Base-by-base conservation (phyloP, 2,329 filamentous ascomycete genomes). In the Pseudogymnoascus sp. region DNA sequence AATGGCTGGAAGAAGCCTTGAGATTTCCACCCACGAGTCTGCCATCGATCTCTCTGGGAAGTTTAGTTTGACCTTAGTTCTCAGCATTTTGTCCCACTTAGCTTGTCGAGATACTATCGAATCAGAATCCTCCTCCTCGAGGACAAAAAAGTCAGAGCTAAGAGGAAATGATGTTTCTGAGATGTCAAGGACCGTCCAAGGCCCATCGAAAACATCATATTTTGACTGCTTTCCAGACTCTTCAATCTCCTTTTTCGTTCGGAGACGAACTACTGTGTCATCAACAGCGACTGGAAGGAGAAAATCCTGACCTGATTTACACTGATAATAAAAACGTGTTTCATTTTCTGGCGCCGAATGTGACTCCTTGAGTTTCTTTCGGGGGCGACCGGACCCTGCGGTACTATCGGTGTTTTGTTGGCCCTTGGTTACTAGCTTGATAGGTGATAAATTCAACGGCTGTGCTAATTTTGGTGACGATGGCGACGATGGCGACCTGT, bases 171-270 rank as follows among this genome's bases (percentile, higher is more conserved):
- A 33, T n/a, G 56, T 37, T 7, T 61, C 23, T 21, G 33, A 53
- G n/a, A 61, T 60, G 8, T 5, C 37, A 35, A 63, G 14, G n/a
- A 63, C 56, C 8, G 14, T 8, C 62, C 62, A 63, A 10, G 62
- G 62, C 6, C 59, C 62, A 18, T 63, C 59, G 18, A 63, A 63
- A 14, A 62, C 4, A 62, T 63, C 62, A 5, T 25, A 61, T 35
- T 63, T 40, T 10, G 60, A 59, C 11, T 21, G n/a, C 12, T 60
- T 60, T 40, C 59, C 59, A 16, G 33, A 60, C n/a, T 61, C 35
- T 16, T 40, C 35, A 18, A 62, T 63, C 37, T 62, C 40, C 3
- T 21, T 38, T 21, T 53, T 44, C 8, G 35, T 23, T 28, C 42
- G 42, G 18, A 62, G 42, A 18, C 42, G 42, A 16, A 62, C 21